Evolutionary conservation across 177 flowering plant genomes (phyloP), one percentile per base, ranked within the genome.

Genomic region (Vitis hybrid): DNA sequence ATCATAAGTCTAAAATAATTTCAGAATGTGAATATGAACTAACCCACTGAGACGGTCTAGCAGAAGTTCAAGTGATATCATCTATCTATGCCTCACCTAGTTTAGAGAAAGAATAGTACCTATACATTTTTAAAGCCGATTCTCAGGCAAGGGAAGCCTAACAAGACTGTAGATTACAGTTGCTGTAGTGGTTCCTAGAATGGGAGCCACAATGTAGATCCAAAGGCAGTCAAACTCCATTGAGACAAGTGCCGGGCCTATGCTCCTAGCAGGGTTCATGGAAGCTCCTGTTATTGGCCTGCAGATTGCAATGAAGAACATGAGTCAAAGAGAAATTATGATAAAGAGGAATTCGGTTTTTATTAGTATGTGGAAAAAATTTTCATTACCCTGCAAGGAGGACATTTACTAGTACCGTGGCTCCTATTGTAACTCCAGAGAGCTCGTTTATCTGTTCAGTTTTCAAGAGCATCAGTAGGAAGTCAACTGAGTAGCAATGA

Each of bases 181-280:
- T 60, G 75, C 82, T 30, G 67, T 15, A 10, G 40, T 19, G 50
- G 82, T 61, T 34, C 79, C 82, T 19, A 64, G 60, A 18, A 68
- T 61, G 14, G 82, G 81, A 18, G 69, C 79, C 2, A 71, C 18
- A 11, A 82, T 63, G 56, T 72, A 30, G 32, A 82, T 63, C 81
- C 82, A 77, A 5, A 70, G 75, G 14, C 57, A 4, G 1, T 62
- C 18, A 26, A n/a, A 73, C 1, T 26, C 18, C 0, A 45, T 19
- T 23, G 75, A 57, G 56, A 73, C 77, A 21, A 79, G 7, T 2
- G 84, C 82, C 21, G 82, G 72, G 4, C 78, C 78, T 11, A 81
- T 69, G 56, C 82, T 78, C 57, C 84, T 74, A 55, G 80, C 84
- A 26, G 84, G 32, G 64, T 81, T 79, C 82, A 81, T 81, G 13